Conservation (phyloP, 129 eudicot genomes). For the Flaveria bidentis region DNA sequence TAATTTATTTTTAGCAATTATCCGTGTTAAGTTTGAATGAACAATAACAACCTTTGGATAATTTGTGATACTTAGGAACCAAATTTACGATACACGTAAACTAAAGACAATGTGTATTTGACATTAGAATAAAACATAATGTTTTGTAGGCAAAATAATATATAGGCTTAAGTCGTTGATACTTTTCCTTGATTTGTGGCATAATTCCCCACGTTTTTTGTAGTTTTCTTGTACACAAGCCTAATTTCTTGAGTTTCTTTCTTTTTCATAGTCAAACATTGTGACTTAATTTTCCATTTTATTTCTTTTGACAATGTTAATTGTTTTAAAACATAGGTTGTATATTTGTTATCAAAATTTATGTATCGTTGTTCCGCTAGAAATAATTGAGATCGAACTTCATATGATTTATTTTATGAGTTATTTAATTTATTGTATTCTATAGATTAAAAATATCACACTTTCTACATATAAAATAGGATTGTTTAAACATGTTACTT, state of each 20-base stretch:
- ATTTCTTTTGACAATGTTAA: background rate
- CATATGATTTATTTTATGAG: background rate
- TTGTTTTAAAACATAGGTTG: background rate
- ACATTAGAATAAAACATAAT: background rate
- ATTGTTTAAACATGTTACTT: too few relatives aligned
- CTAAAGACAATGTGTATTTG: too few relatives aligned
- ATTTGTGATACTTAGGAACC: too few relatives aligned
- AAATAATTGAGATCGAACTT: background rate
- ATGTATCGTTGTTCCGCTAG: background rate
- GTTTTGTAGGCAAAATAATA: background rate
- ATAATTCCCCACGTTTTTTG: constrained; percentile 9
- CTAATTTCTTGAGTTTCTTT: background rate
- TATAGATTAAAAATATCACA: too few relatives aligned
- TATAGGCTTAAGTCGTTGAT: background rate
- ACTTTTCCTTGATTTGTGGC: constrained; percentile 39
- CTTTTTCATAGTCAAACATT: constrained; percentile 21
- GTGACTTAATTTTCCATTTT: constrained; percentile 27
- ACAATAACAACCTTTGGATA: too few relatives aligned
- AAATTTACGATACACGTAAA: too few relatives aligned
- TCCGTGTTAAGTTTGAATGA: too few relatives aligned
- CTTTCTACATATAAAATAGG: too few relatives aligned
- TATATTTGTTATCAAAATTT: background rate
- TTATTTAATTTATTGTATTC: background rate
- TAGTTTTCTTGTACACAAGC: constrained; percentile 3
- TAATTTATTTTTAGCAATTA: too few relatives aligned